Evolutionary conservation across 768 basidiomycete genomes (phyloP).

Genomic region (Boletales sp.): DNA sequence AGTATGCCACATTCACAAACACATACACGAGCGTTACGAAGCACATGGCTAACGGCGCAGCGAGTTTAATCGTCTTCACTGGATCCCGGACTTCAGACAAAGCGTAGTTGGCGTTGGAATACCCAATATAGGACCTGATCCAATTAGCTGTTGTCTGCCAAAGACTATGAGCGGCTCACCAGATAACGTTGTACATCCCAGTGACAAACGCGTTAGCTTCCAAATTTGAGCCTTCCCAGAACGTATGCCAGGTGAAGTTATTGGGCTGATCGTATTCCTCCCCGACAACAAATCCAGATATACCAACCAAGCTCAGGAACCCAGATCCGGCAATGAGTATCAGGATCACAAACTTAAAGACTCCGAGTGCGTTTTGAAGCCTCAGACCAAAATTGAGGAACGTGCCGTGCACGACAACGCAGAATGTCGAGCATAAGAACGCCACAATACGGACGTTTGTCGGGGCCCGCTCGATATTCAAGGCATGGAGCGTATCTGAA

Average conservation of each 20-base stretch:
- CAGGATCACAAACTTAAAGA: conserved; percentile 59
- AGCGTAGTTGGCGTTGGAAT: conserved; percentile 72
- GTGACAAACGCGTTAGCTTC: conserved; percentile 59
- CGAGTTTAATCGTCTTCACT: conserved; percentile 64
- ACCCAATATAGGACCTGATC: conserved; percentile 66
- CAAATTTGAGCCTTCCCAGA: conserved; percentile 61
- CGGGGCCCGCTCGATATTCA: conserved; percentile 43
- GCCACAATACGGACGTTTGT: conserved; percentile 51
- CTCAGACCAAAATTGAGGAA: conserved; percentile 52
- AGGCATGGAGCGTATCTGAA: conserved; percentile 58
- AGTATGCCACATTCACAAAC: conserved; percentile 68
- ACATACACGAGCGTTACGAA: conserved; percentile 60
- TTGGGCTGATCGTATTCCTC: conserved; percentile 50
- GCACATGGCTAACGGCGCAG: conserved; percentile 62
- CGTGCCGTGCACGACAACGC: conserved; percentile 54
- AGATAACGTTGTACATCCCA: conserved; percentile 68
- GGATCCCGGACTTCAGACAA: conserved; percentile 70
- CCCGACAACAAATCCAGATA: conserved; percentile 47
- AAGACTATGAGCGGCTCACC: conserved; percentile 35
- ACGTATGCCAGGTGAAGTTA: conserved; percentile 55
- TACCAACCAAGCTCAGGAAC: conserved; percentile 44
- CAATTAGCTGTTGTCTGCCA: not conserved
- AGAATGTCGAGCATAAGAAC: conserved; percentile 52
- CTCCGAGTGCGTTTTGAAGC: conserved; percentile 60
- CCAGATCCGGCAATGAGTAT: conserved; percentile 51